Evolutionary conservation across 2,329 filamentous ascomycete genomes (phyloP).

Genomic region (Clonostachys chloroleuca): DNA sequence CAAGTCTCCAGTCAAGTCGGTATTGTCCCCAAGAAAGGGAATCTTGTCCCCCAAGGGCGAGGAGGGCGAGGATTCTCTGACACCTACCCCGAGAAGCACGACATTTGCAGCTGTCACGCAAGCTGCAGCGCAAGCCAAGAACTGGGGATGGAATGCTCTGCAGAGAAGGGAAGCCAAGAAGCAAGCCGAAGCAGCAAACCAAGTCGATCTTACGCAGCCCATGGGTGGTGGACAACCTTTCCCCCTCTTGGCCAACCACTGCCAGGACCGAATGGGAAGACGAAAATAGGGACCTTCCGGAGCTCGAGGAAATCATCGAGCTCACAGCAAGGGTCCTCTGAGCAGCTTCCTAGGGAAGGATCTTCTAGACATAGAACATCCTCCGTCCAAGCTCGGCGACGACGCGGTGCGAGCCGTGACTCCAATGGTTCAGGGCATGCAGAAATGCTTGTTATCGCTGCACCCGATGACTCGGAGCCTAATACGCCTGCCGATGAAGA

Average conservation of each 20-base stretch:
- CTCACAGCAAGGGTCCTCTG: conserved; percentile 17
- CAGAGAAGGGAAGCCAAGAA: conserved; percentile 40
- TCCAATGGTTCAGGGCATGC: conserved; percentile 31
- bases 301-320: conserved; percentile 1
- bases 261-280: conserved; percentile 55
- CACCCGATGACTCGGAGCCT: conserved; percentile 59
- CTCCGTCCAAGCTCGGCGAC: conserved; percentile 41
- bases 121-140: conserved; percentile 49
- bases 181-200: conserved; percentile 19
- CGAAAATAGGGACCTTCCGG: conserved; percentile 33
- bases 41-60: no score
- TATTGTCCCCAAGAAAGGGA: no score
- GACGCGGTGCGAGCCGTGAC: conserved; percentile 26
- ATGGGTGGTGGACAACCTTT: conserved; percentile 81
- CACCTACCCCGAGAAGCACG: conserved; percentile 19
- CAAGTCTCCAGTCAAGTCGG: conserved; percentile 12
- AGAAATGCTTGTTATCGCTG: conserved; percentile 59
- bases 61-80: no score
- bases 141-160: conserved; percentile 56
- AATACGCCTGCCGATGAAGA: conserved; percentile 33
- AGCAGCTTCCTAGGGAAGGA: conserved; percentile 8
- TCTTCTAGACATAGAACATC: conserved; percentile 21
- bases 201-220: conserved; percentile 54
- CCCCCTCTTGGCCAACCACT: conserved; percentile 78
- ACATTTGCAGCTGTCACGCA: conserved; percentile 51